These are phyloP conservation scores for Globisporangium nagaii DNA, from an alignment of 352 stramenopile genomes.

Conservation along the genomic window DNA sequence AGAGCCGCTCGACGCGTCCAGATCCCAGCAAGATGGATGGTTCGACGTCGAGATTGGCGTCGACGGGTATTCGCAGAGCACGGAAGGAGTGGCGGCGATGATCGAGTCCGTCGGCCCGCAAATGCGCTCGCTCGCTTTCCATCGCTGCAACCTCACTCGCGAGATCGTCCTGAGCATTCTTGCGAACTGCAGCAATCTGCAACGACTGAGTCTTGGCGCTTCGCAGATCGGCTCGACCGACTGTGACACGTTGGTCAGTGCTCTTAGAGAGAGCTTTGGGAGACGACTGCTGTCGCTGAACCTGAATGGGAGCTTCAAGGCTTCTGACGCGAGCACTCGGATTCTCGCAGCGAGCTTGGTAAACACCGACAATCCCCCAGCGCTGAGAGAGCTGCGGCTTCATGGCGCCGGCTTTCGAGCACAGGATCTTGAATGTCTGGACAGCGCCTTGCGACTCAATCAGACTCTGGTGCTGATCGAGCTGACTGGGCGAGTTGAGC, in stretches of 20 bases:
- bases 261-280: neutral
- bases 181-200: neutral
- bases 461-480: neutral
- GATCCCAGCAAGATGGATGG: neutral
- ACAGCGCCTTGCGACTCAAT: neutral
- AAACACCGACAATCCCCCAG: neutral
- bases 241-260: neutral
- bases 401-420: neutral
- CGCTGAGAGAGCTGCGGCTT: neutral
- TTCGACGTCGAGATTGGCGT: neutral
- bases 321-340: neutral
- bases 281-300: neutral
- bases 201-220: neutral
- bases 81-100: neutral
- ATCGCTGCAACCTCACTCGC: neutral
- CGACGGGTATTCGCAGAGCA: neutral
- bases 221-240: neutral
- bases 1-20: neutral
- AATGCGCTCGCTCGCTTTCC: neutral
- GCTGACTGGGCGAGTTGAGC: neutral
- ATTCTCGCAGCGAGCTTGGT: neutral
- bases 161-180: neutral
- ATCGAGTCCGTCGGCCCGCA: neutral
- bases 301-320: neutral
- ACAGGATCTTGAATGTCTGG: neutral